Evolutionary conservation across 2,329 filamentous ascomycete genomes (phyloP).

Genomic region (Cucurbitaria berberidis): DNA sequence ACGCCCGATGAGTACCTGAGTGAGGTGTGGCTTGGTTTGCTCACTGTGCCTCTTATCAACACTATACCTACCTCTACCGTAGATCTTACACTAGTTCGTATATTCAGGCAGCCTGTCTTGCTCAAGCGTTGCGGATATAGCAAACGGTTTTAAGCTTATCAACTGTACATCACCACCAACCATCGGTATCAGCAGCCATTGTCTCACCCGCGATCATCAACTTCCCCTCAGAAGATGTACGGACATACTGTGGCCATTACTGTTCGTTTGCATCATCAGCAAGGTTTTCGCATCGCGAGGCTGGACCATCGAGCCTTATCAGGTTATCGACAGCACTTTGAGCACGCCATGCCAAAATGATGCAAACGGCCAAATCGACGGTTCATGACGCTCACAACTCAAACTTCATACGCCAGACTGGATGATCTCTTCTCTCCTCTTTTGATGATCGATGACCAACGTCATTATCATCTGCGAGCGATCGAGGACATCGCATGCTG

Average conservation of each 20-base stretch:
- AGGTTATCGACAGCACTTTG: neutral
- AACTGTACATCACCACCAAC: neutral
- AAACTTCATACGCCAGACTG: no score
- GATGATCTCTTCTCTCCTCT: no score
- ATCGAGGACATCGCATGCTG: constrained; percentile 1
- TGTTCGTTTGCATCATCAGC: neutral
- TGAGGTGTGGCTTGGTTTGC: constrained; percentile 1
- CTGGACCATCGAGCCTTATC: neutral
- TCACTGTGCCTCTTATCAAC: neutral
- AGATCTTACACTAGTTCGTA: no score
- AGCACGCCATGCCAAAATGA: neutral
- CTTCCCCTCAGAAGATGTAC: no score
- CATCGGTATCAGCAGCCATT: neutral
- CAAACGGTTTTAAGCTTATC: neutral
- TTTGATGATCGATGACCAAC: neutral
- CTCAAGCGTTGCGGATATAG: neutral
- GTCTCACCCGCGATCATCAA: no score
- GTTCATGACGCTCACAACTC: neutral
- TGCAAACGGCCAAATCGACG: neutral
- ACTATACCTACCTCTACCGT: no score
- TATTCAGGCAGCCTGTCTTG: no score
- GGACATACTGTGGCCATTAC: neutral
- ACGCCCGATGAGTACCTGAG: neutral
- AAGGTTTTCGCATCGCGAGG: neutral
- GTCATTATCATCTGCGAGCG: neutral